Percentiles rank a stretch among this genome's conserved stretches.
Evolutionary conservation across 345 rosid species (phyloP).

Genomic region (Acer campestre): DNA sequence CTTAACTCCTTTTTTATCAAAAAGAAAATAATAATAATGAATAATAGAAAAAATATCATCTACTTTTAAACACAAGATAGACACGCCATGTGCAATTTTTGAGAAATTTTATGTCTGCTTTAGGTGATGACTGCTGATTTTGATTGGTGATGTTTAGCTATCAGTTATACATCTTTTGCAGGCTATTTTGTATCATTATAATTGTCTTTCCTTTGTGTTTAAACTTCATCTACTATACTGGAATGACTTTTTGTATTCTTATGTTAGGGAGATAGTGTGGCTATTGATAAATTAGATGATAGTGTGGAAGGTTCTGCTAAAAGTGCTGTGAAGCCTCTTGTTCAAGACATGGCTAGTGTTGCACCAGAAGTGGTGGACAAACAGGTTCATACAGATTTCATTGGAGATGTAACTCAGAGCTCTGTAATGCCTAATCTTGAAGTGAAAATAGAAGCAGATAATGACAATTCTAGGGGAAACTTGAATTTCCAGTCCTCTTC

Average conservation of each 20-base stretch:
- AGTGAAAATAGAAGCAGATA: conserved; percentile 42
- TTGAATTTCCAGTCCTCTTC: conserved; percentile 34
- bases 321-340: conserved; percentile 40
- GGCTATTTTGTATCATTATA: neutral
- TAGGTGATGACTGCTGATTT: neutral
- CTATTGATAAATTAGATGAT: conserved; percentile 34
- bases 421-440: conserved; percentile 30
- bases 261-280: conserved; percentile 44
- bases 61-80: neutral
- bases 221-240: neutral
- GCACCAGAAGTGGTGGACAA: conserved; percentile 36
- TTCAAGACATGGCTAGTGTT: conserved; percentile 29
- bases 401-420: conserved; percentile 22
- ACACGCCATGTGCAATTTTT: neutral
- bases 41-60: neutral
- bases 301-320: conserved; percentile 35
- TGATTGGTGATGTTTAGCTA: neutral
- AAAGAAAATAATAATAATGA: neutral
- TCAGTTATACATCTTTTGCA: neutral
- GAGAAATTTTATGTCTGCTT: conserved; percentile 1
- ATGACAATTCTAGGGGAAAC: conserved; percentile 31
- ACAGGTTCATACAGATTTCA: conserved; percentile 35
- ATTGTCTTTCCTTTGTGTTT: neutral
- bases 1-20: neutral
- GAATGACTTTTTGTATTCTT: conserved; percentile 23